Evolutionary conservation across 495 filamentous ascomycete species (phyloP), one percentile per base, ranked within the genome.

Genomic region (Astrothelium subdiscretum): DNA sequence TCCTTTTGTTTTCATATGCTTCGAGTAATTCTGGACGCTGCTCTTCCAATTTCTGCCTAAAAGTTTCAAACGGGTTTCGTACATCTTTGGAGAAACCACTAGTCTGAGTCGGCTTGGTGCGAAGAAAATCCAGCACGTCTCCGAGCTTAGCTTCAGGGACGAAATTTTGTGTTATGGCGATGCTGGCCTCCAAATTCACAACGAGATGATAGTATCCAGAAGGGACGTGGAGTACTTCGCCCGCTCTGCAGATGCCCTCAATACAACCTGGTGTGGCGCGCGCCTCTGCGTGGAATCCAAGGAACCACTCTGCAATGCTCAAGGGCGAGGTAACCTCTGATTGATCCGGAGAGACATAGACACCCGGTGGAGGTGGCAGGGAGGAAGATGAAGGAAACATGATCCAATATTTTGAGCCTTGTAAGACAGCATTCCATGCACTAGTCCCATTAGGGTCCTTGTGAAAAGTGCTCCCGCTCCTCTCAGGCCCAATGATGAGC

Each of bases 141-240:
- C 76, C 70, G 4, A 98, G 76, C 69, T 91, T 89, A 18, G 81
- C 81, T 54, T 82, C 80, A 0, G 94, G 92, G 8, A 97, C 87
- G 70, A 98, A 97, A 71, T 98, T 98, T 67, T 97, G 92, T 13
- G 94, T 98, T 58, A 98, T 83, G 20, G 94, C 94, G 63, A 97
- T 87, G 13, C 88, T 86, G 2, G 83, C 78, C 59, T 88, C 84
- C 24, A 95, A 73, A 66, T 98, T 98, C 29, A 97, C 87, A 24
- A 98, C 94, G 32, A 97, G 75, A 77, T 98, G 94, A 88, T 91
- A 98, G 92, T 94, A 98, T 8, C 94, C 92, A 61, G 81, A 83
- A 1, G 94, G 94, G 32, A 98, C 94, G 70, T 98, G 90, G 59
- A 98, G 72, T 35, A 98, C 88, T 70, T 98, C 94, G 22, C 94